Evolutionary conservation across 192 early-diverging fungal species (phyloP).

Genomic region (Phlyctochytrium planicorne): DNA sequence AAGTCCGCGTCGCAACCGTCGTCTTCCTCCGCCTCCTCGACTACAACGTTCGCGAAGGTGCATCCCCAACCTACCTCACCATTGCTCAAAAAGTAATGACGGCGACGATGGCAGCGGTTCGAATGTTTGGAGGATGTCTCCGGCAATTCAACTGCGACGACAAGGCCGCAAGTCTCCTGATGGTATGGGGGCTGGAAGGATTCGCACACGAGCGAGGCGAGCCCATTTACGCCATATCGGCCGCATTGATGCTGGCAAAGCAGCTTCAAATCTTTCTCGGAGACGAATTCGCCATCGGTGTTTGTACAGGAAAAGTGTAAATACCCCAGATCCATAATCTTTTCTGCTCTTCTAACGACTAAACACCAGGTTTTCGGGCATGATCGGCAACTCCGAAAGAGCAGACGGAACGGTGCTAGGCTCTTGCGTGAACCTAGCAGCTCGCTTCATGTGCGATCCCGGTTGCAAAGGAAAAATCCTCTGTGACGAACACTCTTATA

Average conservation of each 20-base stretch:
- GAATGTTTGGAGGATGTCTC: conserved; percentile 25
- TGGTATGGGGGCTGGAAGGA: conserved; percentile 30
- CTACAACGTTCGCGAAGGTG: conserved; percentile 8
- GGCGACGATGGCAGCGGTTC: conserved; percentile 4
- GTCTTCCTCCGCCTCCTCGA: conserved; percentile 20
- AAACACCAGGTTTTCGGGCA: conserved; percentile 38
- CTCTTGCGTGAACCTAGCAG: conserved; percentile 33
- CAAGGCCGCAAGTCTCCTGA: conserved; percentile 16
- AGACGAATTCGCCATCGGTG: no score
- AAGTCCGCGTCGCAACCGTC: conserved; percentile 18
- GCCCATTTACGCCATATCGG: no score
- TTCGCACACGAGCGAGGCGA: conserved; percentile 27
- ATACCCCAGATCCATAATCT: no score
- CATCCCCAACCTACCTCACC: conserved; percentile 15
- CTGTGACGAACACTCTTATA: conserved; percentile 21
- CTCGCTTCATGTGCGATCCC: conserved; percentile 30
- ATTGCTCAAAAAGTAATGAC: conserved; percentile 13
- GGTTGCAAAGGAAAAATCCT: conserved; percentile 22
- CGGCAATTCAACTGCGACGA: conserved; percentile 29
- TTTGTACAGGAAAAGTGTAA: no score
- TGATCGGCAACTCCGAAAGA: conserved; percentile 22
- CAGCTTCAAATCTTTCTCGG: no score
- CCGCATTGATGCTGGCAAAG: no score
- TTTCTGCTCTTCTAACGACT: no score
- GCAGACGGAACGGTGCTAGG: conserved; percentile 32